These are phyloP conservation scores for Suillus paluster DNA, from an alignment of 768 basidiomycete genomes.

Conservation along the genomic window DNA sequence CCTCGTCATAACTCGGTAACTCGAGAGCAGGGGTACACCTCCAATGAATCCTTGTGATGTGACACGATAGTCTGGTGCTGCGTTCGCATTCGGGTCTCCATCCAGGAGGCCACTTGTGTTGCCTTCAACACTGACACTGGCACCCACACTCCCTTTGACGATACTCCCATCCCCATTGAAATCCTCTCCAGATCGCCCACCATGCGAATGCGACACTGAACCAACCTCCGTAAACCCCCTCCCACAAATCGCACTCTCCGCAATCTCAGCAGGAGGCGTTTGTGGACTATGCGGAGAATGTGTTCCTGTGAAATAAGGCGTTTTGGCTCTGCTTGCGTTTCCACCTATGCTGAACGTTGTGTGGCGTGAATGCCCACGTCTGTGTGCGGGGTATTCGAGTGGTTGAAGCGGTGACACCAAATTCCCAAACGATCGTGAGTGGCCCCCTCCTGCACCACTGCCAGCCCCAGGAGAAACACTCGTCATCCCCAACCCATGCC, in stretches of 20 bases:
- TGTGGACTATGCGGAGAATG: conserved; percentile 9
- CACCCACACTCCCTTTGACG: neutral
- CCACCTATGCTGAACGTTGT: neutral
- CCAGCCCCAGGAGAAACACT: neutral
- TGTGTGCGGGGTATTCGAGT: neutral
- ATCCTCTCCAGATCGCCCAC: neutral
- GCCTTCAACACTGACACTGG: too few relatives aligned
- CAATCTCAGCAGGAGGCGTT: conserved; percentile 22
- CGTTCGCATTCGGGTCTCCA: neutral
- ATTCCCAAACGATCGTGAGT: neutral
- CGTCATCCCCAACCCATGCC: neutral
- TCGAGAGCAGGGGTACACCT: conserved; percentile 81
- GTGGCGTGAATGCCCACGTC: conserved; percentile 5
- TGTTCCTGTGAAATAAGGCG: neutral
- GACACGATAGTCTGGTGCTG: conserved; percentile 74
- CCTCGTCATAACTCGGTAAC: conserved; percentile 90
- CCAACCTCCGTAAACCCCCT: conserved; percentile 70
- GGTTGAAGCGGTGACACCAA: conserved; percentile 3
- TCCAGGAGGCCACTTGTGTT: too few relatives aligned
- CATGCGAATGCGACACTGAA: neutral
- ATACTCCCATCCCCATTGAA: neutral
- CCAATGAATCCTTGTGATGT: conserved; percentile 89
- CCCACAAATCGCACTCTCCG: conserved; percentile 49
- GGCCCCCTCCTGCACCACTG: neutral
- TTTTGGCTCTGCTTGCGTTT: neutral